Evolutionary conservation across 805 yeast species (phyloP).

Genomic region (Saccharomycopsis amapae): DNA sequence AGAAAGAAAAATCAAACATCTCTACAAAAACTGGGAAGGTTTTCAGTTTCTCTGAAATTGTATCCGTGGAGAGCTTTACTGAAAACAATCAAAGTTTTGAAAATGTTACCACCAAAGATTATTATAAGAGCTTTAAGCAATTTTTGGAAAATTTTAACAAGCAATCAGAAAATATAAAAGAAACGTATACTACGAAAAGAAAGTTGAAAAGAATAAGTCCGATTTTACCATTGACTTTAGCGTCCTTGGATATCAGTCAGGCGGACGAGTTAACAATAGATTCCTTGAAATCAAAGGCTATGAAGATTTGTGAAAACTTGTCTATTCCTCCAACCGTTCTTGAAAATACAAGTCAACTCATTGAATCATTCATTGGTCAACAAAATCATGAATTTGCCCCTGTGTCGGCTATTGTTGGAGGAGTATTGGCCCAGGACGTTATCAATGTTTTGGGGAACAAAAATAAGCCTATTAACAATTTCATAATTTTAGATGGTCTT

Average conservation of each 20-base stretch:
- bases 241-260: constrained; percentile 26
- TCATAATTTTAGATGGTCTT: constrained; percentile 68
- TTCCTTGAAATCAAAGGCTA: constrained; percentile 29
- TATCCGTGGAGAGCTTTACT: constrained; percentile 27
- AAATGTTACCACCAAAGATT: constrained; percentile 10
- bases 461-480: constrained; percentile 77
- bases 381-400: constrained; percentile 66
- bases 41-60: constrained; percentile 14
- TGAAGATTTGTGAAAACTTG: constrained; percentile 31
- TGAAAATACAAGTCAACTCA: constrained; percentile 35
- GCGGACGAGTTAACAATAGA: constrained; percentile 23
- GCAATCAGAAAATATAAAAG: constrained; percentile 15
- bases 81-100: constrained; percentile 23
- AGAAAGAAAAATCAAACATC: constrained; percentile 41
- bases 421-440: constrained; percentile 83
- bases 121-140: constrained; percentile 13
- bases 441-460: constrained; percentile 71
- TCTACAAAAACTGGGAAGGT: constrained; percentile 44
- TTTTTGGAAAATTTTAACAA: constrained; percentile 19
- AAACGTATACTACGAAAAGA: constrained; percentile 26
- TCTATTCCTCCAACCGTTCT: constrained; percentile 42
- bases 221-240: constrained; percentile 50
- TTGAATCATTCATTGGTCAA: constrained; percentile 38
- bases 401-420: constrained; percentile 82
- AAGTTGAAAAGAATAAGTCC: constrained; percentile 47